Evolutionary conservation across 306 rosid genomes (phyloP).

Genomic region (Crotalaria pallida): DNA sequence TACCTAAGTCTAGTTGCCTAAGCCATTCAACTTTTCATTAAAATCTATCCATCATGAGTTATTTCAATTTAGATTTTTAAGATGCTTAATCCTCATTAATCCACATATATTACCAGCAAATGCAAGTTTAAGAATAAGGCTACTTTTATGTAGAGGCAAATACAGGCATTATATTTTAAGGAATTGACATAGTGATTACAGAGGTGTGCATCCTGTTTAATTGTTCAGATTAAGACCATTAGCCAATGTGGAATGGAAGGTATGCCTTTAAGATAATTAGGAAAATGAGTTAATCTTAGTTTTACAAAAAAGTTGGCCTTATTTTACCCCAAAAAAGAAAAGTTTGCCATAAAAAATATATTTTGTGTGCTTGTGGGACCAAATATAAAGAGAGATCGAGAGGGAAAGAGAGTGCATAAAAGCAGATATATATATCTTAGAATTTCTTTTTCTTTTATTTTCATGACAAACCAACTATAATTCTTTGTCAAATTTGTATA

Average conservation of each 20-base stretch:
- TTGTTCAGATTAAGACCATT: neutral
- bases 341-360: too few species aligned
- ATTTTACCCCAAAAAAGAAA: too few species aligned
- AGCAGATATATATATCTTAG: neutral
- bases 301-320: neutral
- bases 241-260: neutral
- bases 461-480: neutral
- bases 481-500: neutral
- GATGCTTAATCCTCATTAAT: neutral
- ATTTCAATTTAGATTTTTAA: neutral
- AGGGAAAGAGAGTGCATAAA: neutral
- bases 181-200: neutral
- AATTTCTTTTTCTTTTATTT: neutral
- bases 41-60: conserved; percentile 6
- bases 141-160: neutral
- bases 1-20: conserved; percentile 8
- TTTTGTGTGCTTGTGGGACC: neutral
- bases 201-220: neutral
- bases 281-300: neutral
- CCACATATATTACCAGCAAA: neutral
- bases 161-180: neutral
- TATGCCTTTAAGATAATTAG: too few species aligned
- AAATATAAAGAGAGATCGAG: too few species aligned
- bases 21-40: conserved; percentile 28
- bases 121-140: conserved; percentile 7